Evolutionary conservation across 75 land plant genomes (phyloP).

Genomic region (Picea glauca): DNA sequence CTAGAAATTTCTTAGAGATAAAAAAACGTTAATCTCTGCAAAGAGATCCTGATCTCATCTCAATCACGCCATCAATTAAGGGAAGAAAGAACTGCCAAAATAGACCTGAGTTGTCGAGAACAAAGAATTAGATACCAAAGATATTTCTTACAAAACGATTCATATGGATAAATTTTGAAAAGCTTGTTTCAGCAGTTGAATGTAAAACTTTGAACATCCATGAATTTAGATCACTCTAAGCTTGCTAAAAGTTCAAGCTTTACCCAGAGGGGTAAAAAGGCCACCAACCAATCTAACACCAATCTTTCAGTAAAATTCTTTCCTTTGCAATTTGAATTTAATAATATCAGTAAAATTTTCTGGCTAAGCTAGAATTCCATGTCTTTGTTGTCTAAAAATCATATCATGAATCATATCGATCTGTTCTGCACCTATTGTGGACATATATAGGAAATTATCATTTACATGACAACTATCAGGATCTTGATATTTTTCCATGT

Average conservation of each 20-base stretch:
- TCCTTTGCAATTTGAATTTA: no score
- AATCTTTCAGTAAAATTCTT: neutral
- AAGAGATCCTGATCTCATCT: neutral
- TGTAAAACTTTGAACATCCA: neutral
- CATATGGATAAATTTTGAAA: neutral
- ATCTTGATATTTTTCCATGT: no score
- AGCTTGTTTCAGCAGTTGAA: neutral
- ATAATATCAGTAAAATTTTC: no score
- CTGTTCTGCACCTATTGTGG: no score
- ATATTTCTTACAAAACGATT: no score
- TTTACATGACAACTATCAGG: no score
- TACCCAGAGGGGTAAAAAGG: neutral
- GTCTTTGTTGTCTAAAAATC: no score
- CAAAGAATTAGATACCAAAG: no score
- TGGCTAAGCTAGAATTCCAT: no score
- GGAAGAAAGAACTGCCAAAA: neutral
- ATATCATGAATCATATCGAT: no score
- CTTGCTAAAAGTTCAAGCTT: neutral
- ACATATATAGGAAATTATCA: no score
- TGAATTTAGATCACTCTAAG: neutral
- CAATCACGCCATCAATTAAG: neutral
- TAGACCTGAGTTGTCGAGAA: neutral
- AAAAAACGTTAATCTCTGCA: neutral
- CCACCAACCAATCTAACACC: neutral
- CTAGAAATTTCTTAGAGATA: neutral